Percentiles rank a stretch among this genome's conserved stretches.
Evolutionary conservation across 1,284 basidiomycete species (phyloP).

Genomic region (Spongiforma sp.): DNA sequence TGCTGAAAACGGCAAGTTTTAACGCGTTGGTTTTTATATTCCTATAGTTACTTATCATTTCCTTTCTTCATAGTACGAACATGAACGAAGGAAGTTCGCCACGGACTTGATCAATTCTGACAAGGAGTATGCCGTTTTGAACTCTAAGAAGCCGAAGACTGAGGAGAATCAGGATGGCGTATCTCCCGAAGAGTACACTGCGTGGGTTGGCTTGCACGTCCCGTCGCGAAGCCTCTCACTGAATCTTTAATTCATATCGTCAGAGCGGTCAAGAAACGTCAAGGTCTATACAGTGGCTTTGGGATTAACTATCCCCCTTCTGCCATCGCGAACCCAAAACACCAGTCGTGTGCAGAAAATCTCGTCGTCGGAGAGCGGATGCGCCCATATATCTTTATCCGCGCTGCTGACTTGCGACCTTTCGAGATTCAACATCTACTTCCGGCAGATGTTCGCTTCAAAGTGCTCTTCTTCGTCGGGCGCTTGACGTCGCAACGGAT

Average conservation of each 20-base stretch:
- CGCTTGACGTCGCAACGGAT: neutral
- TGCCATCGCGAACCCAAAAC: neutral
- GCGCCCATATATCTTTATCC: neutral
- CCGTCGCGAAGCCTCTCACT: neutral
- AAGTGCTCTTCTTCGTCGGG: neutral
- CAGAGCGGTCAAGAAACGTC: neutral
- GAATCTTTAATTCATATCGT: neutral
- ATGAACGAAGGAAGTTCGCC: neutral
- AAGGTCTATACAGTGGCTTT: neutral
- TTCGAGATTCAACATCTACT: neutral
- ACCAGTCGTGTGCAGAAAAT: neutral
- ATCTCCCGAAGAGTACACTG: neutral
- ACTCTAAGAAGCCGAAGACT: neutral
- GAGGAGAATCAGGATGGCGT: neutral
- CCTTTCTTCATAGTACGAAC: neutral
- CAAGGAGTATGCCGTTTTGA: neutral
- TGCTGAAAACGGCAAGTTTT: neutral
- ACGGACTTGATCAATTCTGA: neutral
- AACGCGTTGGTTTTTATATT: too few species aligned
- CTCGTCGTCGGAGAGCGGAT: neutral
- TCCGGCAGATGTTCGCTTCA: neutral
- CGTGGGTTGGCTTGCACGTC: neutral
- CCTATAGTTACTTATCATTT: too few species aligned
- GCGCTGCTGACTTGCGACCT: neutral
- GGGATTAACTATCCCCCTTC: neutral